phyloP scores from a whole-genome alignment of 2,329 filamentous ascomycete genomes.

The Ambrosiella beaveri region DNA sequence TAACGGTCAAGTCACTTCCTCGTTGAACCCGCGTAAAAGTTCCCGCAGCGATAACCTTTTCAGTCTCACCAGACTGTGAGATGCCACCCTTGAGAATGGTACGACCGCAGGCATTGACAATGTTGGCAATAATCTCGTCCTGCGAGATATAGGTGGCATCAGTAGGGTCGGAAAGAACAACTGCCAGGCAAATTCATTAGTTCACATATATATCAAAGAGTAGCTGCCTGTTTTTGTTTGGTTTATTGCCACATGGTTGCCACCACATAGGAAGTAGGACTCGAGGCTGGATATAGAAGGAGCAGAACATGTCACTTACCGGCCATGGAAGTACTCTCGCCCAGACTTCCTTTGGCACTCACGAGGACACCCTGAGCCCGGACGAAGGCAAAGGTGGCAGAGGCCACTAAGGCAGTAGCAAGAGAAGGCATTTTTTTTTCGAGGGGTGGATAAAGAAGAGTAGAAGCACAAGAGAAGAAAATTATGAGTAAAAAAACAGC shows the following conservation, averaged over 20 bases:
- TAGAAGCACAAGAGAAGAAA: not conserved
- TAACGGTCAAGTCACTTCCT: constrained; percentile 5
- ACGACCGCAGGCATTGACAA: constrained; percentile 44
- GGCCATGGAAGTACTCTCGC: constrained; percentile 27
- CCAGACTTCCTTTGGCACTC: constrained; percentile 26
- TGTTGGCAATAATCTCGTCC: constrained; percentile 32
- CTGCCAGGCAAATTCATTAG: constrained; percentile 35
- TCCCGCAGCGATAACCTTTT: constrained; percentile 10
- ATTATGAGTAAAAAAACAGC: not conserved
- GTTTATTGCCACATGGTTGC: not conserved
- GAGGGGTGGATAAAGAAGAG: not conserved
- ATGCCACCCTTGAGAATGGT: constrained; percentile 26
- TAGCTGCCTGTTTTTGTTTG: not conserved
- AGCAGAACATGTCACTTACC: constrained; percentile 33
- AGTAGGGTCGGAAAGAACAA: constrained; percentile 27
- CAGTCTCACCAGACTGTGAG: constrained; percentile 10
- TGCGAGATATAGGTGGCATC: constrained; percentile 47
- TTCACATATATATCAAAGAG: constrained; percentile 26
- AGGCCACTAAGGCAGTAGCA: not conserved
- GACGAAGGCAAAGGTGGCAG: constrained; percentile 17
- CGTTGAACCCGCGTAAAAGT: constrained; percentile 9
- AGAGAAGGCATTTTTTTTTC: constrained; percentile 1
- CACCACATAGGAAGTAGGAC: not conserved
- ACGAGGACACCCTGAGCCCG: constrained; percentile 31
- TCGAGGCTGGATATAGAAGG: not conserved